Evolutionary conservation across 139 green algal species (phyloP), one percentile per base, ranked within the genome.

Genomic region (Astrephomene gubernaculifera): DNA sequence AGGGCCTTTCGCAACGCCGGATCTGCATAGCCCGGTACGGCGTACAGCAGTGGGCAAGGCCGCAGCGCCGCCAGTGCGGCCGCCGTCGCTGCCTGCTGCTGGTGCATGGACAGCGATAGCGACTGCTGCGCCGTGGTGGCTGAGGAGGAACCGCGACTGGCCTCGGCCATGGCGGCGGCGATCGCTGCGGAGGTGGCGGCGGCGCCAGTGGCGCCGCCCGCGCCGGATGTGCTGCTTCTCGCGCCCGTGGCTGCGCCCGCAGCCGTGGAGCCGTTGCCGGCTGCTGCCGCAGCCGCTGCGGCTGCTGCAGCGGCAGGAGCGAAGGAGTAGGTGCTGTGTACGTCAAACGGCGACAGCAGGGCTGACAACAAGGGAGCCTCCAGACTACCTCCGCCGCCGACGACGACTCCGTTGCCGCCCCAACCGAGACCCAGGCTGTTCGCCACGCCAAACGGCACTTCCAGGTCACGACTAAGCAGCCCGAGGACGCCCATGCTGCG

Each of bases 11-110:
- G 78, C 43, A 74, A 31, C 25, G 63, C 61, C 0, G 78, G 78
- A 44, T 84, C 78, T 4, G 78, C 63, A 63, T 67, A 84, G 33
- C 78, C 78, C 21, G 78, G 78, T 0, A 84, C 78, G 4, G 78
- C 78, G 41, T 57, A 74, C 43, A 84, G 63, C 60, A 83, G n/a
- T 3, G 76, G 76, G 61, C 76, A 83, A 6, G 76, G 60, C 12
- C 60, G 76, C 76, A 83, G 38, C 12, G 60, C 39, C 17, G 76
- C 76, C 60, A 83, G 57, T n/a, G 31, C n/a, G 2, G 76, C 76
- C 10, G 60, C 76, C 5, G 39, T 61, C 4, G 73, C 73, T 5
- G 73, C 76, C 33, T 41, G 39, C 76, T 72, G 61, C 41, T 73
- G 61, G 39, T 70, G 54, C 41, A 53, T 24, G 17, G 60, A 53